Evolutionary conservation across 1,284 basidiomycete species (phyloP).

Genomic region (Wallemia mellicola): DNA sequence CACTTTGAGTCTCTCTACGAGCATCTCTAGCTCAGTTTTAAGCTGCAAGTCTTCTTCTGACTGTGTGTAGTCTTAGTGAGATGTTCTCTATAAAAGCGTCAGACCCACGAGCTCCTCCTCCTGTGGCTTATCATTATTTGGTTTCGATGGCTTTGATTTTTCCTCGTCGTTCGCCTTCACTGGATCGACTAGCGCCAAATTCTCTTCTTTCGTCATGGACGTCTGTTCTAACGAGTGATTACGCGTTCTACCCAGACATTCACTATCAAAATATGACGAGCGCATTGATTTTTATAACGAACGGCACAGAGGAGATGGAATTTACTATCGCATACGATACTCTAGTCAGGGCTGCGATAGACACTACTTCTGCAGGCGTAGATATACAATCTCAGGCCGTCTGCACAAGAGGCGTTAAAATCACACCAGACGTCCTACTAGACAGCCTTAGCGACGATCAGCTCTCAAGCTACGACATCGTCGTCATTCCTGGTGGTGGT

Average conservation of each 20-base stretch:
- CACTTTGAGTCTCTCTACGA: constrained; percentile 76
- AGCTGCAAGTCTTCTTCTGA: constrained; percentile 87
- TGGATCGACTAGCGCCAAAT: background rate
- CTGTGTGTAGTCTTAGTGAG: constrained; percentile 18
- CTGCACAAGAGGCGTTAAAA: background rate
- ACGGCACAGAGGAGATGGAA: background rate
- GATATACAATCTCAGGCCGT: background rate
- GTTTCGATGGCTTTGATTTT: constrained; percentile 13
- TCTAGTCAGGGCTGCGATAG: background rate
- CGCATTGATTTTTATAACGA: background rate
- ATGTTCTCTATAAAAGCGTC: background rate
- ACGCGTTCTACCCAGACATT: background rate
- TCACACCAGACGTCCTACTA: background rate
- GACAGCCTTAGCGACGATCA: background rate
- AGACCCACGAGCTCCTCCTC: constrained; percentile 50
- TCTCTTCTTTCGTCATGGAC: background rate
- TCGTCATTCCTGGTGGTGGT: background rate
- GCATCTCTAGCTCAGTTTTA: constrained; percentile 87
- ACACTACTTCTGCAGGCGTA: background rate
- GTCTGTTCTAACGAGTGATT: background rate
- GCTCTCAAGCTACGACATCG: background rate
- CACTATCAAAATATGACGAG: background rate
- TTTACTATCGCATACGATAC: background rate
- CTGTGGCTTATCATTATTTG: constrained; percentile 24
- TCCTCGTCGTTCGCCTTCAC: constrained; percentile 7